phyloP scores from a whole-genome alignment of 306 rosid species.

The Erythrophleum fordii region DNA sequence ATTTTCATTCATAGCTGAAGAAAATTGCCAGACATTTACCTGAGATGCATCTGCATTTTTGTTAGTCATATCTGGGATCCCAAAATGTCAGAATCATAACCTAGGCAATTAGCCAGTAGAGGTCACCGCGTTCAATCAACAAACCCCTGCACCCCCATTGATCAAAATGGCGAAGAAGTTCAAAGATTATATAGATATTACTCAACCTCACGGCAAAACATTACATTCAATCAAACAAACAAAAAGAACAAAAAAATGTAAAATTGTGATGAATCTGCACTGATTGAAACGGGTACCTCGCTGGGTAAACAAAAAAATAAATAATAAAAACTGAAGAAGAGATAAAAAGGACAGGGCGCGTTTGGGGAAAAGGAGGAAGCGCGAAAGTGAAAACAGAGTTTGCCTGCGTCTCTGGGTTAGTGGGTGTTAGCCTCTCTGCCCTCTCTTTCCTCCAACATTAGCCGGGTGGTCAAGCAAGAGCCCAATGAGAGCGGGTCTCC shows the following conservation, averaged over 20 bases:
- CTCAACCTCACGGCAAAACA: not conserved
- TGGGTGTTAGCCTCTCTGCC: not conserved
- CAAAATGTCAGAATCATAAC: slow-evolving; percentile 62
- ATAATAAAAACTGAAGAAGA: not conserved
- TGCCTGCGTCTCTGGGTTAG: not conserved
- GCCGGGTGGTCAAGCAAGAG: slow-evolving; percentile 42
- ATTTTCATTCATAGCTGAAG: not conserved
- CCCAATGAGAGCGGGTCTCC: slow-evolving; percentile 64
- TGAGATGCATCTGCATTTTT: slow-evolving; percentile 63
- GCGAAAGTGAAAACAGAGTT: not conserved
- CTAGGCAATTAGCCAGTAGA: slow-evolving; percentile 37
- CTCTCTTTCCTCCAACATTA: slow-evolving; percentile 33
- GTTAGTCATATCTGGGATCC: slow-evolving; percentile 73
- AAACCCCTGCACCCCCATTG: slow-evolving; percentile 44
- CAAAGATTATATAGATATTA: slow-evolving; percentile 21
- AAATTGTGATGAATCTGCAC: not conserved
- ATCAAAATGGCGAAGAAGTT: slow-evolving; percentile 43
- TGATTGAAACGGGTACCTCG: slow-evolving; percentile 36
- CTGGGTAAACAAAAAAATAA: not conserved
- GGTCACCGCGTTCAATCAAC: slow-evolving; percentile 42
- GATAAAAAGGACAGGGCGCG: not conserved
- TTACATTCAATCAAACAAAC: not conserved
- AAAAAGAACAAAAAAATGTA: too few relatives aligned
- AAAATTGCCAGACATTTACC: slow-evolving; percentile 42
- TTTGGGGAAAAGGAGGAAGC: slow-evolving; percentile 16